phyloP scores from a whole-genome alignment of 139 green algal genomes.

The Micractinium conductrix region DNA sequence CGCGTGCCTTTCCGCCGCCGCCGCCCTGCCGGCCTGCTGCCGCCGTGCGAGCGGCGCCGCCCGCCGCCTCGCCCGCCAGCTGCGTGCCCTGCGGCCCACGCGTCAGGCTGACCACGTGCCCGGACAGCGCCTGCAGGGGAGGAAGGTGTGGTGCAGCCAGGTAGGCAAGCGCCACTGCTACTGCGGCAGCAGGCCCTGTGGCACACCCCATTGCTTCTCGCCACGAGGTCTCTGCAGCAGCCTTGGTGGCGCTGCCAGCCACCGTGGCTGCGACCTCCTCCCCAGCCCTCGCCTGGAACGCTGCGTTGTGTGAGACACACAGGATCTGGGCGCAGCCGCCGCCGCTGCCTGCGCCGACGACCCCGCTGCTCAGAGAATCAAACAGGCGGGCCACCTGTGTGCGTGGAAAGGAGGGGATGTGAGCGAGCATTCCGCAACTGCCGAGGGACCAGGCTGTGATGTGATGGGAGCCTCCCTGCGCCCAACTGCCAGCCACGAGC shows the following conservation, averaged over 20 bases:
- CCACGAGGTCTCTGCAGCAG: too few relatives aligned
- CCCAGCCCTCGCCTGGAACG: too few relatives aligned
- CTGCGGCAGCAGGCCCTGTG: too few relatives aligned
- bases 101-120: background rate
- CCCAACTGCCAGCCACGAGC: too few relatives aligned
- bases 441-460: too few relatives aligned
- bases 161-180: too few relatives aligned
- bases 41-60: background rate
- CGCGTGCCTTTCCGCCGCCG: background rate
- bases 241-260: too few relatives aligned
- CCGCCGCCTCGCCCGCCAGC: background rate
- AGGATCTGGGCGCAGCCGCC: constrained; percentile 15
- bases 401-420: background rate
- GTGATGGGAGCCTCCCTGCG: too few relatives aligned
- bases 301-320: constrained; percentile 11
- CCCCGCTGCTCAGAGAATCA: background rate
- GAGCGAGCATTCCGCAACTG: too few relatives aligned
- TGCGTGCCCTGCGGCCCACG: background rate
- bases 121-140: constrained; percentile 25
- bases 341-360: background rate
- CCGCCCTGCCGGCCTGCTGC: background rate
- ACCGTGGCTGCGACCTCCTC: too few relatives aligned
- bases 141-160: too few relatives aligned
- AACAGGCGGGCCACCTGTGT: constrained; percentile 13
- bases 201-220: too few relatives aligned